Conservation (phyloP, 257 asterid species). For the Pogostemon cablin region DNA sequence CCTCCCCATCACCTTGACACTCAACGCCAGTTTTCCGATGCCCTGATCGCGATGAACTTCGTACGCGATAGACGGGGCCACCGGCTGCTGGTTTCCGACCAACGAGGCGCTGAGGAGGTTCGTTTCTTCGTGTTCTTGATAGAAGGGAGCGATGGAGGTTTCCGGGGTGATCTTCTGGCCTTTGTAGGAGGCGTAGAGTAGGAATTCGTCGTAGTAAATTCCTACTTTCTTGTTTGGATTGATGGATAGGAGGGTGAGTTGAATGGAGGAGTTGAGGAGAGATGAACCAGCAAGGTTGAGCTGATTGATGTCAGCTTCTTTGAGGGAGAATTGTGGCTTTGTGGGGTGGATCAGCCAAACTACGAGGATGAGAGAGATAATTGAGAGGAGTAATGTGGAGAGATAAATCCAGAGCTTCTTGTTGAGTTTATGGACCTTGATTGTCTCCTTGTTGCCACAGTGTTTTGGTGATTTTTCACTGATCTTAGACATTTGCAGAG, state of each 20-base stretch:
- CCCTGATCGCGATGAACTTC: slow-evolving; percentile 63
- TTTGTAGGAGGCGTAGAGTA: slow-evolving; percentile 67
- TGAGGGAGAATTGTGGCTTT: slow-evolving; percentile 72
- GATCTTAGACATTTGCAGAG: slow-evolving; percentile 68
- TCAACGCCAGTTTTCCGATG: slow-evolving; percentile 52
- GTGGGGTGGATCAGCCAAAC: slow-evolving; percentile 75
- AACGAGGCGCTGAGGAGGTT: slow-evolving; percentile 63
- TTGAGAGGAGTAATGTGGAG: slow-evolving; percentile 63
- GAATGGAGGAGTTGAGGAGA: slow-evolving; percentile 78
- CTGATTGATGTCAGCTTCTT: slow-evolving; percentile 64
- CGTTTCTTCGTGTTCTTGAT: slow-evolving; percentile 70
- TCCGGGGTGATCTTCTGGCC: slow-evolving; percentile 69
- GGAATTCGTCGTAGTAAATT: slow-evolving; percentile 70
- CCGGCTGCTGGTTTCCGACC: slow-evolving; percentile 67
- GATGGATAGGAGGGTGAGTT: slow-evolving; percentile 60
- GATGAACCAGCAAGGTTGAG: slow-evolving; percentile 65
- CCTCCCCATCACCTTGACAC: slow-evolving; percentile 61
- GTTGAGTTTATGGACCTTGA: slow-evolving; percentile 45
- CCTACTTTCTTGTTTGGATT: slow-evolving; percentile 87
- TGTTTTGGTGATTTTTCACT: slow-evolving; percentile 78
- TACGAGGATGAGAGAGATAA: slow-evolving; percentile 66
- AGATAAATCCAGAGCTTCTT: slow-evolving; percentile 51
- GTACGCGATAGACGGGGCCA: slow-evolving; percentile 66
- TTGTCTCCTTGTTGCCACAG: slow-evolving; percentile 63
- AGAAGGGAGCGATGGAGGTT: slow-evolving; percentile 66